Evolutionary conservation across 2,329 filamentous ascomycete genomes (phyloP).

Genomic region (Talaromyces marneffei): DNA sequence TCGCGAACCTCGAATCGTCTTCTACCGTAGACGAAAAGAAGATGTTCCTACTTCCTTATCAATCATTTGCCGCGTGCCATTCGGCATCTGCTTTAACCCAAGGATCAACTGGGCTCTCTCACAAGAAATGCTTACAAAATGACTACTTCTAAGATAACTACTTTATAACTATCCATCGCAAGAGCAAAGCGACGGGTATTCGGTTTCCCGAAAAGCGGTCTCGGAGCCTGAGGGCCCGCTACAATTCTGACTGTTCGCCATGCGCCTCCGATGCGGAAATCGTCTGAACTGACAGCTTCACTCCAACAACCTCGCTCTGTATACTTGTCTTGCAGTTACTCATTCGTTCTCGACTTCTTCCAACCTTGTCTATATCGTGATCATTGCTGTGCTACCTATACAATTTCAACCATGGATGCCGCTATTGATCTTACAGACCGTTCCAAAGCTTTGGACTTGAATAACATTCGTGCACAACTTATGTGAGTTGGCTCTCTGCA

Average conservation of each 20-base stretch:
- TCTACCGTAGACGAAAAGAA: not conserved
- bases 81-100: not conserved
- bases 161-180: not conserved
- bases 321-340: not conserved
- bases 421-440: constrained; percentile 83
- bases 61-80: not conserved
- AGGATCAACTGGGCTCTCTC: not conserved
- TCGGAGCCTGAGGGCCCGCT: not conserved
- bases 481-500: constrained; percentile 55
- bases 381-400: not conserved
- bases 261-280: not conserved
- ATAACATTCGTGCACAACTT: constrained; percentile 86
- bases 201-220: not conserved
- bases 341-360: not conserved
- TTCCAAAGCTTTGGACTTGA: constrained; percentile 77
- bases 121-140: not conserved
- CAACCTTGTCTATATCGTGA: not conserved
- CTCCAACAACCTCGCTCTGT: not conserved
- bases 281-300: not conserved
- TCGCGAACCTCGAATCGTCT: not conserved
- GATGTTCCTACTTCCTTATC: not conserved
- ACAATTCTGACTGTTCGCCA: not conserved
- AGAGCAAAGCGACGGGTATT: not conserved
- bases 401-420: constrained; percentile 65
- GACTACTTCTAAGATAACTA: not conserved